phyloP scores from a whole-genome alignment of 371 early-diverging fungal genomes.

The Mucor saturninus region DNA sequence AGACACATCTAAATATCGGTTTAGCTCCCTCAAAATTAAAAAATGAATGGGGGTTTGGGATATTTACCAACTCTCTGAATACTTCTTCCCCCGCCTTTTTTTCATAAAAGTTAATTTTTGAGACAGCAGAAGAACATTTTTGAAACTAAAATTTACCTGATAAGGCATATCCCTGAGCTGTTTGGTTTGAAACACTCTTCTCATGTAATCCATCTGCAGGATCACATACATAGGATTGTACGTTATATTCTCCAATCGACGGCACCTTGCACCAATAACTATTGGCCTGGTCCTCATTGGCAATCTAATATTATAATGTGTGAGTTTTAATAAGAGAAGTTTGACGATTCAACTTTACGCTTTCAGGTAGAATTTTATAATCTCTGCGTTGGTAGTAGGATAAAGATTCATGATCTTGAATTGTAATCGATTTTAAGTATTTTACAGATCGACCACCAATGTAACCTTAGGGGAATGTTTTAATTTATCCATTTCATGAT shows the following conservation, averaged over 20 bases:
- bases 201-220: constrained; percentile 50
- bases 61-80: constrained; percentile 69
- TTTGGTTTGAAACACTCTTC: background rate
- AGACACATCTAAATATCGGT: constrained; percentile 64
- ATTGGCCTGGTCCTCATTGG: constrained; percentile 46
- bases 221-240: constrained; percentile 68
- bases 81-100: constrained; percentile 56
- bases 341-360: constrained; percentile 33
- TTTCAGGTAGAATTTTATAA: constrained; percentile 83
- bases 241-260: constrained; percentile 80
- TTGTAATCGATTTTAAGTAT: constrained; percentile 70
- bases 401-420: constrained; percentile 69
- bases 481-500: too few relatives aligned
- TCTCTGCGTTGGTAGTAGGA: constrained; percentile 82
- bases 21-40: background rate
- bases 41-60: background rate
- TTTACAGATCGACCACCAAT: constrained; percentile 91
- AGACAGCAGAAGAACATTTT: background rate
- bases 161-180: constrained; percentile 46
- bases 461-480: constrained; percentile 37
- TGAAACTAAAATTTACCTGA: constrained; percentile 29
- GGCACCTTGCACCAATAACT: constrained; percentile 55
- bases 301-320: constrained; percentile 28
- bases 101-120: background rate
- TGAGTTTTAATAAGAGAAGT: too few relatives aligned